Percentiles rank a stretch among this genome's conserved stretches.
These are phyloP conservation scores for Paragyromitra xinjiangensis DNA, from an alignment of 495 filamentous ascomycete genomes.

Conservation along the genomic window DNA sequence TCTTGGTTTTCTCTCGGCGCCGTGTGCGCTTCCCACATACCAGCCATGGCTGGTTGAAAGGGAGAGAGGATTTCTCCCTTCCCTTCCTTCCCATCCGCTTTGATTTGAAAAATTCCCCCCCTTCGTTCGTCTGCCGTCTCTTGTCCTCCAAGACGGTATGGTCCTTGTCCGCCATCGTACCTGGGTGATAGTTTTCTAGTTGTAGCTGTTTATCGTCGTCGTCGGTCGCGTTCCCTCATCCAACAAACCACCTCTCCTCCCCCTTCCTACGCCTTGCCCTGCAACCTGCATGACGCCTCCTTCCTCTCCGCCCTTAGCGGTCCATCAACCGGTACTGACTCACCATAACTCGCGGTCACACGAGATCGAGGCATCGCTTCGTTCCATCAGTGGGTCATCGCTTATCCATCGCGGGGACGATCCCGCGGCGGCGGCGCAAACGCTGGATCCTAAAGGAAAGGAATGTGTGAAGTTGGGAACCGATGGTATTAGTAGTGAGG, in stretches of 20 bases:
- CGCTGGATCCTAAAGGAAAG: constrained; percentile 18
- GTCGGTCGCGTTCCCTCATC: constrained; percentile 46
- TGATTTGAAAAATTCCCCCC: constrained; percentile 23
- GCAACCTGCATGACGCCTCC: constrained; percentile 47
- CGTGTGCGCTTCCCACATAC: constrained; percentile 49
- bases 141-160: constrained; percentile 34
- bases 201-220: constrained; percentile 32
- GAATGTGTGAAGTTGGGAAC: constrained; percentile 8
- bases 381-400: neutral
- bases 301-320: constrained; percentile 38
- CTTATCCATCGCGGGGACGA: constrained; percentile 1
- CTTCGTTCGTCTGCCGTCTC: constrained; percentile 15
- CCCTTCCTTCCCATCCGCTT: constrained; percentile 32
- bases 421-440: constrained; percentile 4
- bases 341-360: constrained; percentile 39
- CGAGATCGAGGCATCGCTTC: constrained; percentile 32
- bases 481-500: neutral
- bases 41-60: constrained; percentile 47
- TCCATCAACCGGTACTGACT: constrained; percentile 20
- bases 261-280: constrained; percentile 6
- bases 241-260: constrained; percentile 12
- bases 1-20: constrained; percentile 50
- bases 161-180: constrained; percentile 34
- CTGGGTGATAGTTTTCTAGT: constrained; percentile 45
- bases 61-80: constrained; percentile 34